Evolutionary conservation across 768 basidiomycete genomes (phyloP), one percentile per base, ranked within the genome.

Genomic region (Mycena filopes): DNA sequence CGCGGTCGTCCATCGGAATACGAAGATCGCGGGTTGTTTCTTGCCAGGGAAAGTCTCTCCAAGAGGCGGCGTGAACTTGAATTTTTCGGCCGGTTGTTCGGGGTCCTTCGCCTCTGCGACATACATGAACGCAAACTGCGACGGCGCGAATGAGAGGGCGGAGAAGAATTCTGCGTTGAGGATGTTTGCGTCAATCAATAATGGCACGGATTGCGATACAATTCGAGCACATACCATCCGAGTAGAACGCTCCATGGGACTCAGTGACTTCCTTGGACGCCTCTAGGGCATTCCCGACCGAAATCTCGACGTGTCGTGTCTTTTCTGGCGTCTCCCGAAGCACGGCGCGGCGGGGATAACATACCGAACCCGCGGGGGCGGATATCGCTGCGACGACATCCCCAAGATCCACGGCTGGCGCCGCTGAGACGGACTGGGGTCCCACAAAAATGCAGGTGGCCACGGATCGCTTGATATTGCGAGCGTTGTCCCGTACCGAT

Each of bases 41-140:
- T 83, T 87, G 5, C 83, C 84, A 5, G 73, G 72, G n/a, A 89
- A 72, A 7, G 82, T 82, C 74, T 93, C 91, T 0, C 91, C 92
- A 63, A 90, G 86, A 47, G 84, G 80, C 6, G 90, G 89, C 1
- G 70, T 77, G 72, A 83, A 92, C 26, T 80, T 76, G 66, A 87
- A 91, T 57, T 84, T 85, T 21, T 74, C 72, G 43, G 48, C 9
- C 21, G 65, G 33, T 28, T 72, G 67, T n/a, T 71, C 58, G 5
- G 76, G 76, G 12, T 59, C 66, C 18, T 85, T 87, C 0, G 75
- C 81, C 70, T 92, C 91, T 3, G 90, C 91, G 4, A 82, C 81
- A 65, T 92, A 92, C 16, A 90, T 68, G 12, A 92, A 68, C 0
- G 83, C 80, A 3, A 77, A 74, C 62, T 88, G 86, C 3, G 83